Conservation (phyloP, 495 filamentous ascomycete genomes). For the Penicillium odoratum region DNA sequence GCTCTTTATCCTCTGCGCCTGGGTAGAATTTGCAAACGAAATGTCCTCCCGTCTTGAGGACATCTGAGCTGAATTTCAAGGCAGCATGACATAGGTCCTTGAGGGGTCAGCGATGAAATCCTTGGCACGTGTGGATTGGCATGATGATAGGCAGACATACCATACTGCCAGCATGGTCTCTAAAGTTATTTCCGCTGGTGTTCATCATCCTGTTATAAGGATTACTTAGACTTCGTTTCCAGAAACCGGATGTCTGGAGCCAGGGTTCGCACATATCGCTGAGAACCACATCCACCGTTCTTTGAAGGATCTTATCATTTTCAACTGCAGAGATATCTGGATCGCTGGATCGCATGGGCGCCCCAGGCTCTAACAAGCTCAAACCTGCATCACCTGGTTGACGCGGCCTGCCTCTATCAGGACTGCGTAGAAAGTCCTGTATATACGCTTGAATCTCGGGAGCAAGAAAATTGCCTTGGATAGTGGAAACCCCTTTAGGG, state of each 20-base stretch:
- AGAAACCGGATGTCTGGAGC: slow-evolving; percentile 73
- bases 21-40: slow-evolving; percentile 99
- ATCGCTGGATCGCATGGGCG: neutral
- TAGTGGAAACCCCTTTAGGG: slow-evolving; percentile 82
- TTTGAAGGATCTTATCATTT: slow-evolving; percentile 22
- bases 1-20: slow-evolving; percentile 74
- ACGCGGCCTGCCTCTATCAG: slow-evolving; percentile 55
- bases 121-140: slow-evolving; percentile 34
- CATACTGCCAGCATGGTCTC: slow-evolving; percentile 94
- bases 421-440: slow-evolving; percentile 69
- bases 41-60: slow-evolving; percentile 76
- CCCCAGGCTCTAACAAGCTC: slow-evolving; percentile 18
- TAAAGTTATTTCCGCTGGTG: slow-evolving; percentile 81
- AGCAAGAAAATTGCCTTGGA: slow-evolving; percentile 89
- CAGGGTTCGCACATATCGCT: slow-evolving; percentile 99
- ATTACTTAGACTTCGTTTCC: slow-evolving; percentile 84
- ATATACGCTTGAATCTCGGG: slow-evolving; percentile 70
- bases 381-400: slow-evolving; percentile 11
- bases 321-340: neutral
- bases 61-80: slow-evolving; percentile 77
- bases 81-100: slow-evolving; percentile 90
- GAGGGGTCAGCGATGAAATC: slow-evolving; percentile 33
- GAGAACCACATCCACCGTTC: slow-evolving; percentile 87
- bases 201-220: slow-evolving; percentile 99
- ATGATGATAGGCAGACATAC: slow-evolving; percentile 44